A percentile compares a stretch with the other conserved stretches of the same genome.
Evolutionary conservation across 1,284 basidiomycete species (phyloP).

Genomic region (Ganoderma leucocontextum): DNA sequence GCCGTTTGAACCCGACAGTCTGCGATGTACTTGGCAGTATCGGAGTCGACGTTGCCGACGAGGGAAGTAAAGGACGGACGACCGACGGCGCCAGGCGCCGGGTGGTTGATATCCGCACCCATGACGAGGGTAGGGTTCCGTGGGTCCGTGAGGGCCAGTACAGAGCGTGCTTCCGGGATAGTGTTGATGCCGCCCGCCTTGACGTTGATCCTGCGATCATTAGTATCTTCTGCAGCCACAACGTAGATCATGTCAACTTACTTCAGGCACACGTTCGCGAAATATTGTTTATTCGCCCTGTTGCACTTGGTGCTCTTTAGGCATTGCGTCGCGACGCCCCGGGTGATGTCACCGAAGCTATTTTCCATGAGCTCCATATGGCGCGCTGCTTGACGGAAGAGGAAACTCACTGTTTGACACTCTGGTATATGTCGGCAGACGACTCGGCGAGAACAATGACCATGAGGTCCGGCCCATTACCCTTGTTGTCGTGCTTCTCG

Average conservation of each 20-base stretch:
- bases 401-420: constrained; percentile 73
- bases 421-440: constrained; percentile 76
- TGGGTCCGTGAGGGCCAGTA: constrained; percentile 1
- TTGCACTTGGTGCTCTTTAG: constrained; percentile 69
- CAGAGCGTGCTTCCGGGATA: constrained; percentile 30
- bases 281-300: constrained; percentile 58
- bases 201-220: constrained; percentile 51
- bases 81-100: constrained; percentile 48
- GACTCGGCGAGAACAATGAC: constrained; percentile 77
- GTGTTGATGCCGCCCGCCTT: constrained; percentile 54
- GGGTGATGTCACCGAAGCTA: constrained; percentile 27
- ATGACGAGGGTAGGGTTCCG: constrained; percentile 54
- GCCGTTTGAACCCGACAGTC: constrained; percentile 55
- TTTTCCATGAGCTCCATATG: not conserved
- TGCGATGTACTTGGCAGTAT: constrained; percentile 48
- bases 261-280: constrained; percentile 60
- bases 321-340: constrained; percentile 79
- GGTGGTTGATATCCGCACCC: constrained; percentile 59
- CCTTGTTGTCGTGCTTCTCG: constrained; percentile 41
- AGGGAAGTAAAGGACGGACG: constrained; percentile 61
- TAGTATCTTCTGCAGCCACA: not conserved
- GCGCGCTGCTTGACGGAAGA: not conserved
- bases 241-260: constrained; percentile 31
- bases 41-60: constrained; percentile 57
- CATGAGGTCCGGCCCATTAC: constrained; percentile 59